A percentile compares a stretch with the other conserved stretches of the same genome.
phyloP scores from a whole-genome alignment of 1,139 yeast genomes.

The Saccharomyces hybrid region DNA sequence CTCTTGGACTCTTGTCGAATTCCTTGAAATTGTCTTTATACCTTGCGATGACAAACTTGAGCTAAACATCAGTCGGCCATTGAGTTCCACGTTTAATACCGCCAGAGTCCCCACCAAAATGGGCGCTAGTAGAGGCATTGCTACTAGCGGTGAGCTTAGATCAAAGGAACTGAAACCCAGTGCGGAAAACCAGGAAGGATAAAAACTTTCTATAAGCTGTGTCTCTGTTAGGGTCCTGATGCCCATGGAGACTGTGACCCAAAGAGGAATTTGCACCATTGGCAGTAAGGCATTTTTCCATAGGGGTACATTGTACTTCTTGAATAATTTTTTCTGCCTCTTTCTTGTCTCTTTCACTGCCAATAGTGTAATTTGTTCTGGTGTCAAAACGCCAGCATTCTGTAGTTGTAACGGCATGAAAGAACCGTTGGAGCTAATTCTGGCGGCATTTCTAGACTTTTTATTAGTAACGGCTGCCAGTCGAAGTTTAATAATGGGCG shows the following conservation, averaged over 20 bases:
- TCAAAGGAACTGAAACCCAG: conserved; percentile 20
- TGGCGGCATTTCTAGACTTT: conserved; percentile 3
- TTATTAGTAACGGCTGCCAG: conserved; percentile 45
- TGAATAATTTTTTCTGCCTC: conserved; percentile 63
- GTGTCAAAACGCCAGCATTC: conserved; percentile 44
- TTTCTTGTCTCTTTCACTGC: conserved; percentile 71
- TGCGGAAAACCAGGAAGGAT: conserved; percentile 1
- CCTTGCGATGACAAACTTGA: conserved; percentile 29
- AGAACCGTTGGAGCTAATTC: conserved; percentile 6
- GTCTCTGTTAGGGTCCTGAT: conserved; percentile 60
- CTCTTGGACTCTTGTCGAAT: conserved; percentile 25
- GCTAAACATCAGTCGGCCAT: conserved; percentile 44
- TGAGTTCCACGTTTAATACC: conserved; percentile 75
- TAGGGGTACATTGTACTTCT: conserved; percentile 56
- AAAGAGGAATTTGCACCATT: conserved; percentile 75
- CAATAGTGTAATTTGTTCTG: conserved; percentile 67
- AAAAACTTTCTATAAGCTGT: conserved; percentile 15
- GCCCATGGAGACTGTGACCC: conserved; percentile 72
- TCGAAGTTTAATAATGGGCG: conserved; percentile 65
- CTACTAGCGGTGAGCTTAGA: conserved; percentile 24
- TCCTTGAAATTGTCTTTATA: conserved; percentile 18
- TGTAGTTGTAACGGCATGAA: conserved; percentile 1
- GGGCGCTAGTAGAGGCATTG: conserved; percentile 45
- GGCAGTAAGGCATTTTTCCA: conserved; percentile 79
- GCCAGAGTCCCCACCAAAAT: conserved; percentile 61